A percentile compares a stretch with the other conserved stretches of the same genome.
Conservation (phyloP, 2,329 filamentous ascomycete genomes). For the Diaporthe longicolla region DNA sequence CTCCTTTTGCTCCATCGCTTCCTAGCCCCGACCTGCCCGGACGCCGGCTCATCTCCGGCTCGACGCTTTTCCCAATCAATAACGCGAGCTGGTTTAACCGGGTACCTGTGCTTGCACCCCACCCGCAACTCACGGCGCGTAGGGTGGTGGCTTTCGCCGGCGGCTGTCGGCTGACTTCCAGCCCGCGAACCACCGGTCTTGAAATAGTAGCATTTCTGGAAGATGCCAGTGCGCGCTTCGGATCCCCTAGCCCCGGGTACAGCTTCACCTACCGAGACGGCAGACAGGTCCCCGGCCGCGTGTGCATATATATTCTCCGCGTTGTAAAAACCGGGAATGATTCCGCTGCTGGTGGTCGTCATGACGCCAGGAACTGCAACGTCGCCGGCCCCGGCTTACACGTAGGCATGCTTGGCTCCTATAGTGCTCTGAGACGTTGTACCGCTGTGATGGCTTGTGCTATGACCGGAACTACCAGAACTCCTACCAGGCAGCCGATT, state of each 20-base stretch:
- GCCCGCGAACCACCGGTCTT: neutral
- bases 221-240: neutral
- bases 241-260: neutral
- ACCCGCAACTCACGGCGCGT: neutral
- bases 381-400: neutral
- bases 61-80: neutral
- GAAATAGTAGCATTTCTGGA: neutral
- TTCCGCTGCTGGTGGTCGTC: neutral
- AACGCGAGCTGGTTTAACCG: neutral
- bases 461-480: neutral
- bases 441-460: neutral
- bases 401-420: neutral
- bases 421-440: neutral
- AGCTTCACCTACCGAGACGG: neutral
- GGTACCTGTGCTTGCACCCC: too few relatives aligned
- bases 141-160: slow-evolving; percentile 4
- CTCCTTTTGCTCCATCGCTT: slow-evolving; percentile 10
- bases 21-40: slow-evolving; percentile 10
- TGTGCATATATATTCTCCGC: slow-evolving; percentile 17
- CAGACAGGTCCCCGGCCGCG: neutral
- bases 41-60: slow-evolving; percentile 29
- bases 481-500: neutral
- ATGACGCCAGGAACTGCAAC: too few relatives aligned
- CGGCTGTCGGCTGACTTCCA: slow-evolving; percentile 9
- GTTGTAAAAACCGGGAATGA: neutral